phyloP scores from a whole-genome alignment of 1,284 basidiomycete species.

The Amylostereum areolatum region DNA sequence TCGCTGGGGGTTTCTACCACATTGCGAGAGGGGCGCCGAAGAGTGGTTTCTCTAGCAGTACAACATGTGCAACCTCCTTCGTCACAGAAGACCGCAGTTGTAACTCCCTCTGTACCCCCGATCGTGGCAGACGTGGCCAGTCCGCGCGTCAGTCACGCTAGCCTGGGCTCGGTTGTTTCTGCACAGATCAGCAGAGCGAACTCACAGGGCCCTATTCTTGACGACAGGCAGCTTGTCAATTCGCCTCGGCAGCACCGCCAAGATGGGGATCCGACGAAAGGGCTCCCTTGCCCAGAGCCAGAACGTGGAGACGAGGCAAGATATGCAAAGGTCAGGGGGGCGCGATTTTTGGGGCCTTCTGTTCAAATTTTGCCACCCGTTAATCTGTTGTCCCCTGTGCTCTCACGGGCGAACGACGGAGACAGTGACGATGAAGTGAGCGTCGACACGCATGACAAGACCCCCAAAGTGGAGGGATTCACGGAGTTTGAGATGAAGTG shows the following conservation, averaged over 20 bases:
- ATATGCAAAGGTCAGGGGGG: conserved; percentile 7
- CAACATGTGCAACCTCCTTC: conserved; percentile 52
- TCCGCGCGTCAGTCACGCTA: conserved; percentile 9
- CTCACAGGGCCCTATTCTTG: neutral
- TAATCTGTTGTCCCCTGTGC: conserved; percentile 1
- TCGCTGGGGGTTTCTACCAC: conserved; percentile 42
- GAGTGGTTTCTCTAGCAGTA: conserved; percentile 47
- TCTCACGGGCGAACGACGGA: conserved; percentile 14
- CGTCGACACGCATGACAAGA: neutral
- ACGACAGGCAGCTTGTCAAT: conserved; percentile 8
- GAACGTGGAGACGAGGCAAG: conserved; percentile 6
- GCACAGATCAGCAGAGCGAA: conserved; percentile 1
- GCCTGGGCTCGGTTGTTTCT: neutral
- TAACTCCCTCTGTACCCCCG: conserved; percentile 14
- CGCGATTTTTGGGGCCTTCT: conserved; percentile 11
- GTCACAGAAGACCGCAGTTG: conserved; percentile 7
- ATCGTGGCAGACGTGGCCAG: conserved; percentile 11
- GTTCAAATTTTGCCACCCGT: conserved; percentile 9
- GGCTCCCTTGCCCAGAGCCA: conserved; percentile 8
- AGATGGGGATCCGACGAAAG: neutral
- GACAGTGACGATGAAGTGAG: conserved; percentile 26
- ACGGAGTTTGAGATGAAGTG: conserved; percentile 60
- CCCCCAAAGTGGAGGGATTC: conserved; percentile 16
- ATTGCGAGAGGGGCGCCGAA: conserved; percentile 28
- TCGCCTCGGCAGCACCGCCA: conserved; percentile 6